Percentiles rank a stretch among this genome's conserved stretches.
These are phyloP conservation scores for Fomitopsis serialis DNA, from an alignment of 768 basidiomycete species.

Conservation along the genomic window DNA sequence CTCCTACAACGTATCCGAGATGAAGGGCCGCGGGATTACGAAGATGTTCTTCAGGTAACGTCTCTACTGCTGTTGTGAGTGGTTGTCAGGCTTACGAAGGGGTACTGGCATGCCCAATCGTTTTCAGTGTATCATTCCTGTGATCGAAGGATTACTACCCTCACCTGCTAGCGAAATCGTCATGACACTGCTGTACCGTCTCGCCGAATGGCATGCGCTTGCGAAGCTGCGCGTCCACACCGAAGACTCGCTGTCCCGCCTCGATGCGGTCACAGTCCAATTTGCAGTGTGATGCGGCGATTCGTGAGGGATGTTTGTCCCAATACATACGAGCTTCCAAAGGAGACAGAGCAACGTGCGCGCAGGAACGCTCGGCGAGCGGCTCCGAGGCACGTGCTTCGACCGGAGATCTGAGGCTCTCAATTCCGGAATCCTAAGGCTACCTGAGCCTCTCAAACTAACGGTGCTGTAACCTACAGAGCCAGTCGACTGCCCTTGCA, in stretches of 20 bases:
- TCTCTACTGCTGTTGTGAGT: not conserved
- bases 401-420: no score
- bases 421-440: no score
- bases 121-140: slow-evolving; percentile 29
- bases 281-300: slow-evolving; percentile 13
- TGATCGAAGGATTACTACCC: slow-evolving; percentile 27
- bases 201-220: slow-evolving; percentile 31
- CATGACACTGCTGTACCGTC: slow-evolving; percentile 26
- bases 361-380: no score
- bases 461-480: no score
- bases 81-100: no score
- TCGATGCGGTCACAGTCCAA: slow-evolving; percentile 19
- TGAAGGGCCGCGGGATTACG: slow-evolving; percentile 24
- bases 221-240: slow-evolving; percentile 38
- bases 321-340: no score
- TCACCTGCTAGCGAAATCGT: slow-evolving; percentile 16
- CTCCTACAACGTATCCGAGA: slow-evolving; percentile 14
- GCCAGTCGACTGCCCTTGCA: no score
- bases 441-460: no score
- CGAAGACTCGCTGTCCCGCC: slow-evolving; percentile 23
- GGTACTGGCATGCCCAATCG: not conserved
- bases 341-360: no score
- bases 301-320: no score
- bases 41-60: slow-evolving; percentile 22
- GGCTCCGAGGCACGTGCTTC: no score